These are phyloP conservation scores for Wickerhamiella sergipiensis DNA, from an alignment of 805 yeast genomes.

Conservation along the genomic window DNA sequence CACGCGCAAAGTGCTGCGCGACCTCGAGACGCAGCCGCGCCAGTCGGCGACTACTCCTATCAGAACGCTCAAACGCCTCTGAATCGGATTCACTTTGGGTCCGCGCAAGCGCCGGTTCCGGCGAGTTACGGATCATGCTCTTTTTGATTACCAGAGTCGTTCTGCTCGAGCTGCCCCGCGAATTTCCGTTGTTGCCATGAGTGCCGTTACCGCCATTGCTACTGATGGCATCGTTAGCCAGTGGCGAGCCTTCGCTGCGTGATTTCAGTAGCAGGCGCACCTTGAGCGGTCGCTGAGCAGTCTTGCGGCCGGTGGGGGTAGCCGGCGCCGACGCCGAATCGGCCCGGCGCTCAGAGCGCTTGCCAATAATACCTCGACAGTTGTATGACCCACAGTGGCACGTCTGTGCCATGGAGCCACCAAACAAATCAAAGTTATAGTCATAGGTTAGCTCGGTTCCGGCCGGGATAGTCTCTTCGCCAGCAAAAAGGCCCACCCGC, in stretches of 20 bases:
- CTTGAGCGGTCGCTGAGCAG: not conserved
- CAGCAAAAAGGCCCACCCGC: conserved; percentile 34
- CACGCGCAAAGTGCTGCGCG: not conserved
- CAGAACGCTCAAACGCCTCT: not conserved
- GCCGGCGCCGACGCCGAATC: not conserved
- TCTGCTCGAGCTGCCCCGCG: not conserved
- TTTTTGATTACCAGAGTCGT: not conserved
- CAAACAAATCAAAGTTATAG: conserved; percentile 35
- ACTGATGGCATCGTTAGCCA: not conserved
- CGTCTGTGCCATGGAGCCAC: conserved; percentile 30
- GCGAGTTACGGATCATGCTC: not conserved
- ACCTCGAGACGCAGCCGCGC: not conserved
- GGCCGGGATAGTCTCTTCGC: conserved; percentile 23
- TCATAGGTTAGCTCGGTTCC: conserved; percentile 37
- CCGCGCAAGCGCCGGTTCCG: not conserved
- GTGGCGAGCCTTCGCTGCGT: not conserved
- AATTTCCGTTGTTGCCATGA: not conserved
- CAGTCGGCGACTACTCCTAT: not conserved
- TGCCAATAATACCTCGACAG: conserved; percentile 28
- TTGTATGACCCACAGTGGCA: conserved; percentile 32
- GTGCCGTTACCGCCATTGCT: not conserved
- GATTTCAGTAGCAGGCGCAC: not conserved
- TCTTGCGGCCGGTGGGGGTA: not conserved
- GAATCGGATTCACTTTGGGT: not conserved
- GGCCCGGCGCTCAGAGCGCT: conserved; percentile 2